Evolutionary conservation across 1,284 basidiomycete genomes (phyloP), one percentile per base, ranked within the genome.

Genomic region (Malassezia dermatis): DNA sequence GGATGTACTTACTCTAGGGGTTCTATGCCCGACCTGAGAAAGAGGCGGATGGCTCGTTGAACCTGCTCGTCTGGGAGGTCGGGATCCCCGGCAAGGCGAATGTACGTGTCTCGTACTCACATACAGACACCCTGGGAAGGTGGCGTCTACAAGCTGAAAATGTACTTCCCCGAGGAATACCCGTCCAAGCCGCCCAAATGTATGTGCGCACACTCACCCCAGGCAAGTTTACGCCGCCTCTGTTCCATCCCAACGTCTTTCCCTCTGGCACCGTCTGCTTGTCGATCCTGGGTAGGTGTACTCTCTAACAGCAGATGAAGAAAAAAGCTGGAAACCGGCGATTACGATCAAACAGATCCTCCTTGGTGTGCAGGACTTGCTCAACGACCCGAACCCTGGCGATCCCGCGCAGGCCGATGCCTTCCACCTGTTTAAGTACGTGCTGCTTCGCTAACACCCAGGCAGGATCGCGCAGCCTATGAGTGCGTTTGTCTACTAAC

Each of bases 191-290:
- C 90, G 44, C 89, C 90, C 3, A 94, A 94, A 78, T 94, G 89
- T 88, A 64, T 60, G 81, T 76, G 15, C 19, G 5, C 17, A 15
- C 30, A 12, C 35, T 26, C 12, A 24, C 23, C 15, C 19, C 75
- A 94, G 90, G 89, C 80, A 96, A 96, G 82, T 98, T 98, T 78
- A 81, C 84, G 1, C 93, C 94, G 2, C 87, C 93, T 26, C 79
- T 96, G 47, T 98, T 95, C 79, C 93, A 98, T 76, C 93, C 93
- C 26, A 99, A 99, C 75, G 90, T 98, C 50, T 99, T 95, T 76
- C 94, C 94, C 0, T 95, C 90, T 15, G 94, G 94, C 24, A 99
- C 94, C 19, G 91, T 98, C 48, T 99, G 94, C 75, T 80, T 98
- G 21, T 95, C 90, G 13, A 99, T 99, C 73, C 78, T 99, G 35